A percentile compares a stretch with the other conserved stretches of the same genome.
Evolutionary conservation across 352 stramenopile genomes (phyloP).

Genomic region (Globisporangium paddicum): DNA sequence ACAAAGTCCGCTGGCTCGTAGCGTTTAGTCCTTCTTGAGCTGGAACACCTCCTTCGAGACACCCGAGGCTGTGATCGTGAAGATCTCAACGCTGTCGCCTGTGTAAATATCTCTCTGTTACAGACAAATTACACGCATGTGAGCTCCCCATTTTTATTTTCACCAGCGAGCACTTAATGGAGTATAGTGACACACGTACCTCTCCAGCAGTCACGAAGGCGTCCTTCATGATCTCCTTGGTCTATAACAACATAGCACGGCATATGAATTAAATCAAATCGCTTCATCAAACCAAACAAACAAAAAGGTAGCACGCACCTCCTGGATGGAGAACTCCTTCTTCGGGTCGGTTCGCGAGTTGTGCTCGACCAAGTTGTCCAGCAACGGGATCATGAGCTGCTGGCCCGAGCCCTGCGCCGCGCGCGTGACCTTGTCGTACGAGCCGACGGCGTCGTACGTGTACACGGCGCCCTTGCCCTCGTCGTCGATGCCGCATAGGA

Average conservation of each 20-base stretch:
- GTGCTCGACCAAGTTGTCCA: constrained; percentile 97
- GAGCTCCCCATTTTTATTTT: neutral
- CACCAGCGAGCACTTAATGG: neutral
- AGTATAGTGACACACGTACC: constrained; percentile 23
- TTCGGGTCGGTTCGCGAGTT: constrained; percentile 91
- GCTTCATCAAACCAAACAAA: neutral
- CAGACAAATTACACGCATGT: neutral
- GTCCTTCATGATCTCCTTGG: constrained; percentile 99
- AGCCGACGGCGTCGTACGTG: constrained; percentile 98
- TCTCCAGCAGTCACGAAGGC: constrained; percentile 97
- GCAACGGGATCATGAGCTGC: constrained; percentile 97
- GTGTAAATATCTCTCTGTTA: constrained; percentile 98
- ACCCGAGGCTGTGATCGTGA: constrained; percentile 93
- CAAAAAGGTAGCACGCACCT: constrained; percentile 37
- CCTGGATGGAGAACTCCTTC: constrained; percentile 82
- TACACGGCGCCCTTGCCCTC: constrained; percentile 96
- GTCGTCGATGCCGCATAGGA: constrained; percentile 95
- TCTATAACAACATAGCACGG: constrained; percentile 26
- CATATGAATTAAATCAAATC: neutral
- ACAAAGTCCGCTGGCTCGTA: neutral
- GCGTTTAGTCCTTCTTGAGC: constrained; percentile 94
- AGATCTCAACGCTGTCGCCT: constrained; percentile 97
- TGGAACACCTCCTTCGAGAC: constrained; percentile 90
- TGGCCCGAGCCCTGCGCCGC: constrained; percentile 89
- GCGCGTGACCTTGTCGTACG: constrained; percentile 71